These are phyloP conservation scores for Neobulgaria alba DNA, from an alignment of 2,329 filamentous ascomycete species.

Conservation along the genomic window DNA sequence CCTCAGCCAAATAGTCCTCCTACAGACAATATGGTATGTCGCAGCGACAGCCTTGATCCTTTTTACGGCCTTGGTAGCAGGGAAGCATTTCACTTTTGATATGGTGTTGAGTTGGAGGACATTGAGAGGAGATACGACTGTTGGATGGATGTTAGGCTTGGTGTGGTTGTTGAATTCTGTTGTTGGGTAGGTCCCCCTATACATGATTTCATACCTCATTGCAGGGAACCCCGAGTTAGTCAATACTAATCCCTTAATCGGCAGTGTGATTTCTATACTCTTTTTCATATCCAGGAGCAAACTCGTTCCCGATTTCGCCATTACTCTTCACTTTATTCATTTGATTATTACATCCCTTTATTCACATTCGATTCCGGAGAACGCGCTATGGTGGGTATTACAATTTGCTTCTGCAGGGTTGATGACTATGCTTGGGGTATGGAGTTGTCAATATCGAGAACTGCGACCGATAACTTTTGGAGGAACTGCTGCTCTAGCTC, in stretches of 20 bases:
- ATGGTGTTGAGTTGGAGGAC: conserved; percentile 56
- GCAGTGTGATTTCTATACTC: conserved; percentile 74
- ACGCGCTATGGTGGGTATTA: conserved; percentile 79
- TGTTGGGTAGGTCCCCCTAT: conserved; percentile 43
- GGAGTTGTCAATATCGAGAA: conserved; percentile 87
- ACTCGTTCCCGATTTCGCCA: conserved; percentile 86
- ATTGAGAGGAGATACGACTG: conserved; percentile 57
- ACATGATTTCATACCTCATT: too few species aligned
- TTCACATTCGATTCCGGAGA: conserved; percentile 63
- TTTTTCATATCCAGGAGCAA: conserved; percentile 82
- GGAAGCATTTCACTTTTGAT: conserved; percentile 47
- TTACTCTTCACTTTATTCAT: conserved; percentile 81
- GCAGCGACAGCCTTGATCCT: conserved; percentile 53
- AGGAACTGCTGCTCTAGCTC: conserved; percentile 32
- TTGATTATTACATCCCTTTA: conserved; percentile 72
- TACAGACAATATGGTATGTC: conserved; percentile 58
- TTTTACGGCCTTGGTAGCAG: conserved; percentile 59
- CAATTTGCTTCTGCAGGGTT: conserved; percentile 51
- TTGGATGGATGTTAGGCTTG: conserved; percentile 60
- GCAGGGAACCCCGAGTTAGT: neutral
- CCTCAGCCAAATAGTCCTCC: conserved; percentile 54
- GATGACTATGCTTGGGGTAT: conserved; percentile 69
- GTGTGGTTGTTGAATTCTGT: conserved; percentile 61
- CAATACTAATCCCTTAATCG: conserved; percentile 4
- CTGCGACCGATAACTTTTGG: conserved; percentile 83